Conservation (phyloP, 768 basidiomycete species). For the Filobasidium floriforme region DNA sequence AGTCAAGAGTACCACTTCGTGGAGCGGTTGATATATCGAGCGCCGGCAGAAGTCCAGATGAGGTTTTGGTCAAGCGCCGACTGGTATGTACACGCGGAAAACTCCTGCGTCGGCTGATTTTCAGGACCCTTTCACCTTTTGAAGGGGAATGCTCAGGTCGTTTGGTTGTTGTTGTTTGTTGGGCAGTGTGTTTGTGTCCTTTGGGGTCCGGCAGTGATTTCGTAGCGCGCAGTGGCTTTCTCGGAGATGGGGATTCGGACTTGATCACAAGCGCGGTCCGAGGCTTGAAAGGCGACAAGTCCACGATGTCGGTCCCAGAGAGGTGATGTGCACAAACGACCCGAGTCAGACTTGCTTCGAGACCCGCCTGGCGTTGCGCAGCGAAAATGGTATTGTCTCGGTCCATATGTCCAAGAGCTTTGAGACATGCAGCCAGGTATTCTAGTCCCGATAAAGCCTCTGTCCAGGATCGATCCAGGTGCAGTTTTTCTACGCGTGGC, state of each 20-base stretch:
- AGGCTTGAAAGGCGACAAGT: neutral
- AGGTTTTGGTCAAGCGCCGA: too few species aligned
- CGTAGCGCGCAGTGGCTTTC: neutral
- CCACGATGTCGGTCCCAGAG: neutral
- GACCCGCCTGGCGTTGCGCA: neutral
- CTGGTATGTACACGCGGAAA: too few species aligned
- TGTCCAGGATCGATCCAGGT: conserved; percentile 26
- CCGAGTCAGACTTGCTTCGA: neutral
- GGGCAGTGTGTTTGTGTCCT: neutral
- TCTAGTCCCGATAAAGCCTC: conserved; percentile 13
- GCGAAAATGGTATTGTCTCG: neutral
- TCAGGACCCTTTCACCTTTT: neutral
- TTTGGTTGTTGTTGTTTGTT: neutral
- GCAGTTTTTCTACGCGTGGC: conserved; percentile 67
- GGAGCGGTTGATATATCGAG: too few species aligned
- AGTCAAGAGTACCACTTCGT: too few species aligned
- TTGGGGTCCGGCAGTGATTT: neutral
- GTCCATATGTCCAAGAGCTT: conserved; percentile 19
- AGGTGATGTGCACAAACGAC: neutral
- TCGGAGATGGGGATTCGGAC: neutral
- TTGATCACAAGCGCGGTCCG: neutral
- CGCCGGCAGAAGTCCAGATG: too few species aligned
- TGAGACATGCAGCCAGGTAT: conserved; percentile 8
- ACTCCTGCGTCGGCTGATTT: neutral
- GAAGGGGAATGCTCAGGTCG: neutral